phyloP scores from a whole-genome alignment of 1,284 basidiomycete species.

The Cutaneotrichosporon arboriforme region DNA sequence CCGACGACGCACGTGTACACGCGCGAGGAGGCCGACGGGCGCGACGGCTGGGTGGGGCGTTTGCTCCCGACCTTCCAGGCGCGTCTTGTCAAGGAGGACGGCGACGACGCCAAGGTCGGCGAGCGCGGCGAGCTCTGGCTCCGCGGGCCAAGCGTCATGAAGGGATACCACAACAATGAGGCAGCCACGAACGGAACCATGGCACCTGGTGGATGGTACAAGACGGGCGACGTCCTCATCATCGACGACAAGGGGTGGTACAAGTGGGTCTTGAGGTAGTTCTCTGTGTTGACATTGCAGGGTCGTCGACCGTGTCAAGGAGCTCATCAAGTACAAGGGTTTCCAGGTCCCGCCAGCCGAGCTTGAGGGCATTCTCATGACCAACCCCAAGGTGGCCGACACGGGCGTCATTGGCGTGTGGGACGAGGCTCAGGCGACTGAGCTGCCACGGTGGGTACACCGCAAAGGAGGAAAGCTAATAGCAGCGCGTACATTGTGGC shows the following conservation, averaged over 20 bases:
- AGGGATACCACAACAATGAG: conserved; percentile 61
- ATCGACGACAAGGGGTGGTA: conserved; percentile 58
- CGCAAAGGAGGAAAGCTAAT: conserved; percentile 19
- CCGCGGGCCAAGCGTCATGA: conserved; percentile 72
- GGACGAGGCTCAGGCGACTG: conserved; percentile 60
- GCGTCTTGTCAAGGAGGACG: conserved; percentile 56
- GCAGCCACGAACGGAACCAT: conserved; percentile 64
- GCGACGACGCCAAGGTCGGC: conserved; percentile 51
- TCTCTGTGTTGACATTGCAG: not conserved
- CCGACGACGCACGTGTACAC: conserved; percentile 30
- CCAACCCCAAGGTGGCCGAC: conserved; percentile 66
- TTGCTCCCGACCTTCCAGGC: conserved; percentile 73
- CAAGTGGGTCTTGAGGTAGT: conserved; percentile 47
- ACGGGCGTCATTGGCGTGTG: conserved; percentile 66
- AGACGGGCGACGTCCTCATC: conserved; percentile 71
- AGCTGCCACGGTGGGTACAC: conserved; percentile 54
- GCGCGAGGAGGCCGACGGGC: conserved; percentile 16
- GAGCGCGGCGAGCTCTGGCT: conserved; percentile 75
- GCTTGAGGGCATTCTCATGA: conserved; percentile 66
- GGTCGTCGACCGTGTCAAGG: conserved; percentile 56
- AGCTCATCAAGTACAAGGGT: conserved; percentile 70
- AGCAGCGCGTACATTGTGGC: conserved; percentile 32
- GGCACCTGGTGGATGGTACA: conserved; percentile 65
- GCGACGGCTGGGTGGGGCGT: conserved; percentile 62
- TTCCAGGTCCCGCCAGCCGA: conserved; percentile 73